Conservation (phyloP, 106 monocot species). For the Amphibolis antarctica region DNA sequence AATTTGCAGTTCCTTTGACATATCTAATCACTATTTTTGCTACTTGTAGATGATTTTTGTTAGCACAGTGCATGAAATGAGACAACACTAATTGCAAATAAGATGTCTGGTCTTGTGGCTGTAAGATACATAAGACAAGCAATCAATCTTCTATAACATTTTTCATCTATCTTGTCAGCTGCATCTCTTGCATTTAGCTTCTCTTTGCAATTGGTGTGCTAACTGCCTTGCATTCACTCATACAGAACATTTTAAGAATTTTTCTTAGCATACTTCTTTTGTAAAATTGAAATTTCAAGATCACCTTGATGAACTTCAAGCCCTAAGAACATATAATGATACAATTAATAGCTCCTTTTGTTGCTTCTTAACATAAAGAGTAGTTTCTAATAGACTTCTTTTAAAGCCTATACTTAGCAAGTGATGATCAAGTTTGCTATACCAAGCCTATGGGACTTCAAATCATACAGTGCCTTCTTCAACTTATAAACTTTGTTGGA, state of each 20-base stretch:
- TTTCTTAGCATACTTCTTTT: conserved; percentile 8
- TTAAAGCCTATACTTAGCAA: neutral
- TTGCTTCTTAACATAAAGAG: conserved; percentile 7
- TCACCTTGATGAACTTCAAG: conserved; percentile 5
- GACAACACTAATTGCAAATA: conserved; percentile 1
- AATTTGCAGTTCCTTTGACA: neutral
- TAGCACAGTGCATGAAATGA: neutral
- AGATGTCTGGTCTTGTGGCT: neutral
- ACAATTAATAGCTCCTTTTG: neutral
- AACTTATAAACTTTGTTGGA: conserved; percentile 2
- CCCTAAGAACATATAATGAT: conserved; percentile 10
- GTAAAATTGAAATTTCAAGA: neutral
- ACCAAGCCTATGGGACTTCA: conserved; percentile 11
- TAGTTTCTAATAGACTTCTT: neutral
- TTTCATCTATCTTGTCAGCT: neutral
- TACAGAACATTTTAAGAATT: neutral
- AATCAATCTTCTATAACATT: conserved; percentile 1
- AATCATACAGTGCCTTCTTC: conserved; percentile 1
- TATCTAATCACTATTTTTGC: neutral
- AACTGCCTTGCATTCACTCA: conserved; percentile 1
- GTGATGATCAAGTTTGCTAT: neutral
- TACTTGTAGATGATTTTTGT: neutral
- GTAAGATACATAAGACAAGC: conserved; percentile 2
- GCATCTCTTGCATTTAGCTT: neutral
- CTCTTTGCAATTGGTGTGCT: neutral